Evolutionary conservation across 1,139 yeast genomes (phyloP).

Genomic region (Candida sanyaensis): DNA sequence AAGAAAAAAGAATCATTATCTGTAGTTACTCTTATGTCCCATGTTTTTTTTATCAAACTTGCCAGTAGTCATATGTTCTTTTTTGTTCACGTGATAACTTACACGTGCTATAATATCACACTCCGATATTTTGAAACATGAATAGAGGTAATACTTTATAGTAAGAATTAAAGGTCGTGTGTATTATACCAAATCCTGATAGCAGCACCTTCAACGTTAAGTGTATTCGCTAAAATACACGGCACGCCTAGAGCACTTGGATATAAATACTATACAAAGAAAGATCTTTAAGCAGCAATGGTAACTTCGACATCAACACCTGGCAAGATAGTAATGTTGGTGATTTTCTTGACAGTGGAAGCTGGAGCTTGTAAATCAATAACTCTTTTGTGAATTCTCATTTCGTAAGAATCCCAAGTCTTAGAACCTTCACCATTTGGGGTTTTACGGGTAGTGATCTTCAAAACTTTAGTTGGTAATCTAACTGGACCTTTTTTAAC

Average conservation of each 20-base stretch:
- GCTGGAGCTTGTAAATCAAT: slow-evolving; percentile 99
- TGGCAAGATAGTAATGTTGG: slow-evolving; percentile 84
- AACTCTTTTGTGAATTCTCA: slow-evolving; percentile 99
- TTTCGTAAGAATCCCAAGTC: slow-evolving; percentile 99
- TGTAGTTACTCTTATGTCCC: too few relatives aligned
- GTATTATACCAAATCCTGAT: slow-evolving; percentile 51
- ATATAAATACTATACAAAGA: slow-evolving; percentile 17
- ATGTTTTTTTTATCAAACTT: too few relatives aligned
- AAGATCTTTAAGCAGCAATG: slow-evolving; percentile 35
- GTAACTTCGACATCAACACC: slow-evolving; percentile 46
- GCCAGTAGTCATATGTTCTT: too few relatives aligned
- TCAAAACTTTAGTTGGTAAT: slow-evolving; percentile 99
- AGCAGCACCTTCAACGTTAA: slow-evolving; percentile 64
- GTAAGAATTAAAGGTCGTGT: too few relatives aligned
- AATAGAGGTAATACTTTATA: too few relatives aligned
- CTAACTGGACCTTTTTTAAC: slow-evolving; percentile 98
- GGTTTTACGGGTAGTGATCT: slow-evolving; percentile 99
- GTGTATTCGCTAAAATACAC: slow-evolving; percentile 47
- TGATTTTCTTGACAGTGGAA: slow-evolving; percentile 89
- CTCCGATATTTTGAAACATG: too few relatives aligned
- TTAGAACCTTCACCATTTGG: slow-evolving; percentile 99
- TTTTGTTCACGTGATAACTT: too few relatives aligned
- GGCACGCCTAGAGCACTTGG: slow-evolving; percentile 65
- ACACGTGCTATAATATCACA: too few relatives aligned
- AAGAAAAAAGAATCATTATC: too few relatives aligned